Percentiles rank a stretch among this genome's conserved stretches.
Evolutionary conservation across 306 rosid species (phyloP).

Genomic region (Dalbergia cochinchinensis): DNA sequence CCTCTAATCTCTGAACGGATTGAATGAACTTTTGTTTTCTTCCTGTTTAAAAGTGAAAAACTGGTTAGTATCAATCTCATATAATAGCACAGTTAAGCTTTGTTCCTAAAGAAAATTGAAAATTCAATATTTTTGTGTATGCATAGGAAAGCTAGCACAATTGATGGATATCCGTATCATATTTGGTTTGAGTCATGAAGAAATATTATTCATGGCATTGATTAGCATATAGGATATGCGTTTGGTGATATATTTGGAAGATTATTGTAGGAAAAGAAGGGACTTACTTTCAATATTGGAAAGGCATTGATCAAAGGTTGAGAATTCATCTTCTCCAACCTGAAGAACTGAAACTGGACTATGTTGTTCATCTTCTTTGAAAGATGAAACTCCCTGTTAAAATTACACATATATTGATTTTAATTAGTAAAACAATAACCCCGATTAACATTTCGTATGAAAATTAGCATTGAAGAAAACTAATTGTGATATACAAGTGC

Average conservation of each 20-base stretch:
- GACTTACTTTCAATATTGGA: constrained; percentile 64
- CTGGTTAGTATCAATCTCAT: constrained; percentile 30
- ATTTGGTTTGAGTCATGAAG: background rate
- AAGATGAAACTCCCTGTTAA: constrained; percentile 40
- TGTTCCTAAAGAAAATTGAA: constrained; percentile 1
- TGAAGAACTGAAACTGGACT: constrained; percentile 81
- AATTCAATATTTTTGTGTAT: background rate
- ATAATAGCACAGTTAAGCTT: background rate
- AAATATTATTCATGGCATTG: background rate
- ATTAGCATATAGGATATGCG: background rate
- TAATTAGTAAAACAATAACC: constrained; percentile 12
- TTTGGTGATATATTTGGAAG: constrained; percentile 10
- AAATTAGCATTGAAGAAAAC: constrained; percentile 28
- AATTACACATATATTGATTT: background rate
- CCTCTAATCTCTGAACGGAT: constrained; percentile 55
- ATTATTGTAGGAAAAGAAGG: background rate
- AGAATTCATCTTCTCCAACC: constrained; percentile 56
- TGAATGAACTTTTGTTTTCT: constrained; percentile 59
- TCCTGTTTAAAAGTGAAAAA: constrained; percentile 52
- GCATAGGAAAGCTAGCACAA: too few species aligned
- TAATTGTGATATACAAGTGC: background rate
- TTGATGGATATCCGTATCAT: too few species aligned
- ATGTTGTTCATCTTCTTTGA: constrained; percentile 62
- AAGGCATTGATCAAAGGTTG: constrained; percentile 59
- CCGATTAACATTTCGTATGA: background rate